phyloP scores from a whole-genome alignment of 2,329 filamentous ascomycete genomes.

The Ceratocystis cubensis region DNA sequence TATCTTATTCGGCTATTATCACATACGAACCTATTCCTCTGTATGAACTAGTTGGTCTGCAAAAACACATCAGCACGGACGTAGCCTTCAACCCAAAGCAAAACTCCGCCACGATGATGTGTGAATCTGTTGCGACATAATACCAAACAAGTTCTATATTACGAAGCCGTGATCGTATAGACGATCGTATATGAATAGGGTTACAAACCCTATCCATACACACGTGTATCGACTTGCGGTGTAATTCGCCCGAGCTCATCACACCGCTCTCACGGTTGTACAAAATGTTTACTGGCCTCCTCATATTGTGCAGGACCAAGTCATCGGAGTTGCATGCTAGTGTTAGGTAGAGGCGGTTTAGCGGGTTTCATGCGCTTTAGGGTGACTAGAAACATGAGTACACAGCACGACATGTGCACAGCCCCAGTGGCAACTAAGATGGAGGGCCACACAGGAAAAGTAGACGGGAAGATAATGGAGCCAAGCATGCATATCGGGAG shows the following conservation, averaged over 20 bases:
- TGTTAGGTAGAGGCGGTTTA: neutral
- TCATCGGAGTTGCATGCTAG: neutral
- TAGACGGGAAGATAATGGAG: neutral
- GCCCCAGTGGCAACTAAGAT: neutral
- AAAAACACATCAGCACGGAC: neutral
- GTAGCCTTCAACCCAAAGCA: neutral
- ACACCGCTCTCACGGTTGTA: too few relatives aligned
- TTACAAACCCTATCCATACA: rapidly evolving
- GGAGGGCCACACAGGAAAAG: neutral
- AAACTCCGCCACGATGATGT: constrained; percentile 1
- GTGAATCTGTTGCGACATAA: neutral
- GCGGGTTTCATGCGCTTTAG: neutral
- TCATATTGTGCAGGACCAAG: neutral
- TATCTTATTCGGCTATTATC: neutral
- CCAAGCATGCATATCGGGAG: neutral
- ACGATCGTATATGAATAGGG: neutral
- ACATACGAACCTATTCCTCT: neutral
- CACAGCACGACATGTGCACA: constrained; percentile 1
- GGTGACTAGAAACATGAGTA: neutral
- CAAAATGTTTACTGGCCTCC: neutral
- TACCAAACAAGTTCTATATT: neutral
- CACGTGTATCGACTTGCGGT: too few relatives aligned
- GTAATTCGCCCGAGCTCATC: too few relatives aligned
- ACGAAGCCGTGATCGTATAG: neutral
- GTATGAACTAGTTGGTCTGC: neutral